These are phyloP conservation scores for Lachancea cidri DNA, from an alignment of 805 yeast species.

Conservation along the genomic window DNA sequence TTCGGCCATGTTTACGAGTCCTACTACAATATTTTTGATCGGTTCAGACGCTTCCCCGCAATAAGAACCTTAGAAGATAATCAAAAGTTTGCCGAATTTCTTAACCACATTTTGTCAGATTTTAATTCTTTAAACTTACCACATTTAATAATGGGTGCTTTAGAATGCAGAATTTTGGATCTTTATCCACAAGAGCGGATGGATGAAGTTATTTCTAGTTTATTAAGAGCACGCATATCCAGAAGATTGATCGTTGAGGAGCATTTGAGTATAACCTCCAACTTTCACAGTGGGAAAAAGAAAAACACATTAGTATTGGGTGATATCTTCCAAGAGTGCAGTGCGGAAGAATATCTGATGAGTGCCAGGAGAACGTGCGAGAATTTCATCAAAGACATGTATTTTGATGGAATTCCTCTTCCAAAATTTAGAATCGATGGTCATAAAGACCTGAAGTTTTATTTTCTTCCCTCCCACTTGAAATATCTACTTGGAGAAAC, in stretches of 20 bases:
- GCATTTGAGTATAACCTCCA: slow-evolving; percentile 72
- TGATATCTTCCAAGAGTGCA: slow-evolving; percentile 76
- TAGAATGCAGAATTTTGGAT: slow-evolving; percentile 64
- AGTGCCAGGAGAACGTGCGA: slow-evolving; percentile 50
- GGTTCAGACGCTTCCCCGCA: slow-evolving; percentile 66
- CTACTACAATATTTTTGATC: slow-evolving; percentile 82
- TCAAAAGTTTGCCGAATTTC: slow-evolving; percentile 58
- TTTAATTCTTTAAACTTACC: slow-evolving; percentile 80
- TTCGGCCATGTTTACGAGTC: slow-evolving; percentile 83
- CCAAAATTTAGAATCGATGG: slow-evolving; percentile 81
- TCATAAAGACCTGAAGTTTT: slow-evolving; percentile 58
- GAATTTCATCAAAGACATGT: slow-evolving; percentile 46
- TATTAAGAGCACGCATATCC: slow-evolving; percentile 81
- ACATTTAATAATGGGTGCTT: slow-evolving; percentile 87
- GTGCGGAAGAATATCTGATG: slow-evolving; percentile 61
- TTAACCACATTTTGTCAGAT: slow-evolving; percentile 59
- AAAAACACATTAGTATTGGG: slow-evolving; percentile 53
- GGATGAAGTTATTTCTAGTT: slow-evolving; percentile 69
- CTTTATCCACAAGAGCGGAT: slow-evolving; percentile 56
- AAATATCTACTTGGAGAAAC: slow-evolving; percentile 86
- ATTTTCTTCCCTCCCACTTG: slow-evolving; percentile 80
- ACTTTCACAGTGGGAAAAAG: slow-evolving; percentile 43
- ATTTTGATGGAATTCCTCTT: slow-evolving; percentile 48
- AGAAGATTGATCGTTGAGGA: slow-evolving; percentile 89
- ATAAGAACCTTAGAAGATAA: slow-evolving; percentile 72